Evolutionary conservation across 2,329 filamentous ascomycete species (phyloP).

Genomic region (Scleromitrula shiraiana): DNA sequence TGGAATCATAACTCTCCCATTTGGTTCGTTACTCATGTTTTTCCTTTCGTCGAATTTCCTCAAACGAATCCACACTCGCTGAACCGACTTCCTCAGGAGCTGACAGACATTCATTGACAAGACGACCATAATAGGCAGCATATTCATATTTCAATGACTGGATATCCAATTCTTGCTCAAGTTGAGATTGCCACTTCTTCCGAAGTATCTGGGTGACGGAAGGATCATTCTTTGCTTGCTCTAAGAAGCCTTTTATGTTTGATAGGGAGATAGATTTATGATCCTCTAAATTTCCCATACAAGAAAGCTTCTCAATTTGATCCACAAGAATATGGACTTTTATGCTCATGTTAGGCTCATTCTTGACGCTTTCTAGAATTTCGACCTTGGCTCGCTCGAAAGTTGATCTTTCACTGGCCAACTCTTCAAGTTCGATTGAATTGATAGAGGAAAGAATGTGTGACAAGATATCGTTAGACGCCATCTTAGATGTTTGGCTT

Average conservation of each 20-base stretch:
- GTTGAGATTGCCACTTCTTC: conserved; percentile 36
- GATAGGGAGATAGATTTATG: conserved; percentile 10
- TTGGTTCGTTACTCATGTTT: conserved; percentile 44
- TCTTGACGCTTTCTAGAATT: conserved; percentile 31
- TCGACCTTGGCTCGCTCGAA: conserved; percentile 40
- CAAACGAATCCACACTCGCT: conserved; percentile 29
- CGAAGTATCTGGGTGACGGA: conserved; percentile 41
- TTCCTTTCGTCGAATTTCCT: conserved; percentile 43
- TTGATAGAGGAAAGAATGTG: conserved; percentile 47
- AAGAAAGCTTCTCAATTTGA: conserved; percentile 30
- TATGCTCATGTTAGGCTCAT: conserved; percentile 25
- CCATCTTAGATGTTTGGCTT: too few species aligned
- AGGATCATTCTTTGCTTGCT: conserved; percentile 43
- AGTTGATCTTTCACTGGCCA: conserved; percentile 40
- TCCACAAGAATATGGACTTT: conserved; percentile 32
- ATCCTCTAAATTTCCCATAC: conserved; percentile 24
- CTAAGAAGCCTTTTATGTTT: conserved; percentile 41
- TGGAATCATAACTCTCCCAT: conserved; percentile 50
- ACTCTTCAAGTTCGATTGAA: conserved; percentile 46
- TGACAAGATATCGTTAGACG: conserved; percentile 35
- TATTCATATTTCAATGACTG: conserved; percentile 45
- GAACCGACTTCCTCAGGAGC: conserved; percentile 29
- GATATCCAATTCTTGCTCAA: conserved; percentile 39
- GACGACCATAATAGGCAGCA: conserved; percentile 44
- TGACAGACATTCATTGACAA: conserved; percentile 47